Evolutionary conservation across 139 green algal species (phyloP), one percentile per base, ranked within the genome.

Genomic region (Chlorella sp.): DNA sequence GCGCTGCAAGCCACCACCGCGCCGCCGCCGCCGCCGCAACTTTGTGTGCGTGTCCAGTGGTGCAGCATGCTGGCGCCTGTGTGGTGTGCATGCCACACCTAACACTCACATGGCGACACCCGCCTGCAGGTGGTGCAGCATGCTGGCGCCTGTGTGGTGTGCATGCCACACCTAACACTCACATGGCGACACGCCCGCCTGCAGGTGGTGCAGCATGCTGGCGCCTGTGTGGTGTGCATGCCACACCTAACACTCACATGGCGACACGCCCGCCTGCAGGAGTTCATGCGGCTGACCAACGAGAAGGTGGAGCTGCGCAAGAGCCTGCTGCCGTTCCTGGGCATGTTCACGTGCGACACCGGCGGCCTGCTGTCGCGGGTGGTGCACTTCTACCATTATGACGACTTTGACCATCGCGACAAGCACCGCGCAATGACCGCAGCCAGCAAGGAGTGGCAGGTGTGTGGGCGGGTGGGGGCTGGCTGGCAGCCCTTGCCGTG

Each of bases 341-440:
- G 86, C 46, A 90, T 90, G 83, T 90, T 89, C 20, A 48, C 38
- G 14, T 89, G 87, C 40, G 87, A 90, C 68, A 90, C 84, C 7
- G 87, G 87, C 64, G 87, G 82, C 36, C 30, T 64, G 26, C 77
- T 91, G 4, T 90, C 85, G 40, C 51, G 69, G 0, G 79, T 88
- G 73, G 65, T 90, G 54, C 70, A 76, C 40, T 46, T 76, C 8
- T 76, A 76, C 38, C 70, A 60, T 8, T 89, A 89, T 34, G 36
- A 78, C 7, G 43, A 90, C 72, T 79, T 87, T 40, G 83, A 80
- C 28, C 76, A 90, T 38, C 78, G 87, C 3, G 87, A 89, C 68
- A 41, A 36, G 7, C 51, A 72, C 51, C 56, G 87, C 13, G 34
- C 30, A 9, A 80, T 58, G 8, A 83, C 77, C 16, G 85, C 77